Base-by-base conservation (phyloP, 306 rosid genomes). In the Astragalus membranaceus region DNA sequence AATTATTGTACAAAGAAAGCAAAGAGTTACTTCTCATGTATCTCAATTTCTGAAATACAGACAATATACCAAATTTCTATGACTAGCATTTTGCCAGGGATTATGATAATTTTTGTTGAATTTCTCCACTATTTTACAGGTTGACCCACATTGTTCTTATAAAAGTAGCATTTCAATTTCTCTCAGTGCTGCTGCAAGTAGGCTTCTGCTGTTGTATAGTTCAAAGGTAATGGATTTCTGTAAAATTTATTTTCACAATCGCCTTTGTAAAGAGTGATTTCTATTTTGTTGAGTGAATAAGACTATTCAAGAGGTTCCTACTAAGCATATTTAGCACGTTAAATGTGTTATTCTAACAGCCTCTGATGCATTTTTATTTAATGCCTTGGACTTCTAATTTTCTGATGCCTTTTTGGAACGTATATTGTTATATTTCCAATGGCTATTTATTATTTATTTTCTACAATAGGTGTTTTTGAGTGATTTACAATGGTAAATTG, bases 61-160 rank as follows among this genome's bases (percentile, higher is more conserved):
- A 32, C 15, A 29, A 15, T 11, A 39, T 61, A 41, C 64, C 68
- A 11, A 48, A 46, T 46, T 74, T 52, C 47, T 29, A 1, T 53
- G 33, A 39, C 62, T 47, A 61, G 56, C 20, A 15, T 36, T 85
- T 48, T 71, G 33, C 54, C 35, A 7, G 75, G 42, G 30, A 59
- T 69, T 49, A 42, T 58, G 23, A 32, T 70, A 29, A n/a, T 20
- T 58, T n/a, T 64, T 13, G 75, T 55, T 75, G 51, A 62, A 14
- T 82, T 75, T n/a, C 41, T 84, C 50, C 79, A 43, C 16, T 81
- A 56, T 59, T 75, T 60, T 79, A 70, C 86, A 95, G 99, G 92
- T 87, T 73, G 99, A 91, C 74, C 99, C 99, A 67, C 99, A 91
- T 75, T 95, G 99, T 85, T 87, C 97, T 49, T 95, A 95, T 76